Percentiles rank a stretch among this genome's conserved stretches.
Conservation (phyloP, 352 stramenopile species). For the Phytopythium vexans region DNA sequence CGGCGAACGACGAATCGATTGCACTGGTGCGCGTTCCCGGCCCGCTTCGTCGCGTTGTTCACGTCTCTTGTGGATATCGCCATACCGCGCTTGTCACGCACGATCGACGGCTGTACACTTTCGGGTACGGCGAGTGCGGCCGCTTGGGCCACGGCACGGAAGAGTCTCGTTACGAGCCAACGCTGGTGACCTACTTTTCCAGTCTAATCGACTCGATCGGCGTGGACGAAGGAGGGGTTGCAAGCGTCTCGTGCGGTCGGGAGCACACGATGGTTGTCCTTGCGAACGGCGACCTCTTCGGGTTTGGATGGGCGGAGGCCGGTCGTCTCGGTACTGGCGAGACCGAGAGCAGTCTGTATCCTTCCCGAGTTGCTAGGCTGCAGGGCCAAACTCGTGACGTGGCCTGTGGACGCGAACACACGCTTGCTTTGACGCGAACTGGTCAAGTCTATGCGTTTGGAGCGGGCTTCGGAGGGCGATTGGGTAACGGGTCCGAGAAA, state of each 20-base stretch:
- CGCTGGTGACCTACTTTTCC: constrained; percentile 51
- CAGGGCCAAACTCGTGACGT: constrained; percentile 38
- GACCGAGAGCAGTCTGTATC: constrained; percentile 57
- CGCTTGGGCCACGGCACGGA: constrained; percentile 71
- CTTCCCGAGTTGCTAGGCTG: constrained; percentile 51
- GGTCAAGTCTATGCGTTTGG: constrained; percentile 71
- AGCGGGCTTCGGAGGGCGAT: constrained; percentile 68
- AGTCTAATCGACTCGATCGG: constrained; percentile 40
- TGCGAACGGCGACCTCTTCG: constrained; percentile 61
- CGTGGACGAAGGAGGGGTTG: constrained; percentile 28
- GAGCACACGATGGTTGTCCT: constrained; percentile 85
- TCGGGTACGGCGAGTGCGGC: constrained; percentile 79
- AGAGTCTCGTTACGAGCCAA: constrained; percentile 35
- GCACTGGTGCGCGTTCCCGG: constrained; percentile 41
- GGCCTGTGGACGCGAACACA: constrained; percentile 83
- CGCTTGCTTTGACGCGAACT: constrained; percentile 47
- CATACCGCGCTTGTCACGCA: constrained; percentile 73
- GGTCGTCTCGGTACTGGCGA: constrained; percentile 79
- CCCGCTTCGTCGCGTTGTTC: constrained; percentile 49
- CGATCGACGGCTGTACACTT: constrained; percentile 68
- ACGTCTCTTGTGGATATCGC: constrained; percentile 75
- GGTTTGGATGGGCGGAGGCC: constrained; percentile 84
- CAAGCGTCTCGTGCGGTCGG: constrained; percentile 66
- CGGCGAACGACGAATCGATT: constrained; percentile 8
- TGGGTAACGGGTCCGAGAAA: constrained; percentile 61